Base-by-base conservation (phyloP, 2,329 filamentous ascomycete genomes). In the Hymenotorrendiella dingleyae region DNA sequence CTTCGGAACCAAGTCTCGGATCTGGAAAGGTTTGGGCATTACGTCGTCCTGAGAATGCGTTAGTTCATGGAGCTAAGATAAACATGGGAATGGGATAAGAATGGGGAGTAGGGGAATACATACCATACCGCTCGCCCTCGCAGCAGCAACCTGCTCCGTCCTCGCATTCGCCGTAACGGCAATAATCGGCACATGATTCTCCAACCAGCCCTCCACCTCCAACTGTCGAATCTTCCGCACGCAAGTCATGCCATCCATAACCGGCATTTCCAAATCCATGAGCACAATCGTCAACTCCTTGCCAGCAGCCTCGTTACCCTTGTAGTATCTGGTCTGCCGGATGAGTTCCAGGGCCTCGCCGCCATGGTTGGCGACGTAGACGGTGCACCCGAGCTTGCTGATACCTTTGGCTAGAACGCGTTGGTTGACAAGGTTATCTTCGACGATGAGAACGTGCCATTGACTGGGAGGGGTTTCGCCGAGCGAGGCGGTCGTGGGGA, bases 241-340 rank as follows among this genome's bases (percentile, higher is more conserved):
- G 52, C 84, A 87, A 4, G 82, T 83, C 65, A 85, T 75, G 27
- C 85, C 85, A 54, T 89, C 83, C 84, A 88, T 88, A 29, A 88
- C 74, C 1, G 85, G 85, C 84, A 89, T 89, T 55, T 88, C 84
- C 40, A 40, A 70, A 55, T 89, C 85, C 84, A 89, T 87, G 4
- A 89, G 62, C 10, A 89, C 79, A 33, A 87, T 71, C 8, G 71
- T 4, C 68, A 74, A 22, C 65, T 74, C 35, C 67, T 90, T 6
- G 84, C 89, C 0, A 88, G 96, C 11, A 88, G 89, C 0, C 94
- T 96, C 59, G 89, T 90, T 47, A 86, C 82, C 67, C 95, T 96
- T 58, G 74, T n/a, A 69, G 70, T 19, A 73, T 70, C 4, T 52
- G 16, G 48, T 16, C 72, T 82, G 3, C 80, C 86, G 1, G 58